Conservation (phyloP, 106 monocot genomes). For the Acorus gramineus region DNA sequence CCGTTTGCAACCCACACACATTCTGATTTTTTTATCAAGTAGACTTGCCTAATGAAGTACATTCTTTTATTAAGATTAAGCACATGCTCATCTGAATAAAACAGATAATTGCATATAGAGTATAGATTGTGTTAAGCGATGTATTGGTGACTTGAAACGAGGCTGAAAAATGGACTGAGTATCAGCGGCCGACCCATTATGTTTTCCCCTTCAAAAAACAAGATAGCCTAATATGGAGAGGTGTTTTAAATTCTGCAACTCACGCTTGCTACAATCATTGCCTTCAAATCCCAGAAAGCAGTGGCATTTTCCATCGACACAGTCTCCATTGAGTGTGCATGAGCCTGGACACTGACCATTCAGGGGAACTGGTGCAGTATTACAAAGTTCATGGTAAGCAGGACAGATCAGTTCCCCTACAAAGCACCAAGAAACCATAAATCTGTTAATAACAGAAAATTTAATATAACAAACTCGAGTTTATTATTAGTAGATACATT, state of each 20-base stretch:
- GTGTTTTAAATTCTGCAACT: conserved; percentile 4
- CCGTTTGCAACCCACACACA: no score
- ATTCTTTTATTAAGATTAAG: no score
- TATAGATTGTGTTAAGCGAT: no score
- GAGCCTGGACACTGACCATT: conserved; percentile 67
- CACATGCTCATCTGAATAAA: background rate
- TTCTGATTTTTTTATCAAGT: no score
- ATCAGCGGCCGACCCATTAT: no score
- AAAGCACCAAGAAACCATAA: conserved; percentile 2
- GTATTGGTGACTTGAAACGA: no score
- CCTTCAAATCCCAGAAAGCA: conserved; percentile 97
- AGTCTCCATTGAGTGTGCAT: conserved; percentile 82
- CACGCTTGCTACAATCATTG: conserved; percentile 79
- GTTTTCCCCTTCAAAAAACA: no score
- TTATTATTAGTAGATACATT: background rate
- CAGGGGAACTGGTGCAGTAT: conserved; percentile 20
- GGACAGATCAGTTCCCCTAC: conserved; percentile 95
- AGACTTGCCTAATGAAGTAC: no score
- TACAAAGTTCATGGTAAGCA: conserved; percentile 88
- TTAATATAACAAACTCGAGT: background rate
- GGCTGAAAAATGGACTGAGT: no score
- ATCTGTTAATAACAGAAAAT: background rate
- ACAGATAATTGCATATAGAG: background rate
- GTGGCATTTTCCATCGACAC: conserved; percentile 69
- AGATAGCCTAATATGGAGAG: no score